Conservation (phyloP, 306 rosid species). For the Neltuma alba region DNA sequence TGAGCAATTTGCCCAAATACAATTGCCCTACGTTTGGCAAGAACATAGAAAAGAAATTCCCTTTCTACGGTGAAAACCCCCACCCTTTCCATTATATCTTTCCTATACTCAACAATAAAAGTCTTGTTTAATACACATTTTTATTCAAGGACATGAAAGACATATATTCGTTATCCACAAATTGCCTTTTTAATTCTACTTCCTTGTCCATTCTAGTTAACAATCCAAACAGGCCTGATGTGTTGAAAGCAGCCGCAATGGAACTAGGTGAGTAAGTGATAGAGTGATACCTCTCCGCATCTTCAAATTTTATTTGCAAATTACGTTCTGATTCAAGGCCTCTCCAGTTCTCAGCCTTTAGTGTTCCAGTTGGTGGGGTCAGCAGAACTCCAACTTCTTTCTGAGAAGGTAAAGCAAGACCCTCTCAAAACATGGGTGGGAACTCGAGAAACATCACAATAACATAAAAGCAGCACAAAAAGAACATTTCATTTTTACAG, state of each 20-base stretch:
- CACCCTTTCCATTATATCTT: no score
- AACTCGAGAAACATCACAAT: background rate
- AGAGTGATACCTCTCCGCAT: slow-evolving; percentile 58
- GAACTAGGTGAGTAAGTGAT: slow-evolving; percentile 1
- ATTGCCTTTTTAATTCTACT: background rate
- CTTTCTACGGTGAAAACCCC: no score
- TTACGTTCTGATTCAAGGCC: slow-evolving; percentile 77
- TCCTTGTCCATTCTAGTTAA: background rate
- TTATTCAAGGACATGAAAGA: background rate
- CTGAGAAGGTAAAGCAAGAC: slow-evolving; percentile 49
- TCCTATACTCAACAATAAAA: background rate
- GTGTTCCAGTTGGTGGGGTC: slow-evolving; percentile 79
- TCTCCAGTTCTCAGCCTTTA: slow-evolving; percentile 66
- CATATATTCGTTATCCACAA: background rate
- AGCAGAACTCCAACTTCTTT: slow-evolving; percentile 74
- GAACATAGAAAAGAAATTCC: no score
- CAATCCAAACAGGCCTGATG: background rate
- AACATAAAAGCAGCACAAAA: background rate
- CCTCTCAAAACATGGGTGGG: background rate
- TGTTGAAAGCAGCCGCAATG: background rate
- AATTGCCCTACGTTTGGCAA: background rate
- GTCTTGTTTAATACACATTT: background rate
- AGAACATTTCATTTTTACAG: background rate
- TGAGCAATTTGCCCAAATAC: slow-evolving; percentile 11
- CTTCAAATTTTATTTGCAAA: slow-evolving; percentile 61